These are phyloP conservation scores for Cystobasidiaceae sp. DNA, from an alignment of 1,284 basidiomycete species.

Conservation along the genomic window DNA sequence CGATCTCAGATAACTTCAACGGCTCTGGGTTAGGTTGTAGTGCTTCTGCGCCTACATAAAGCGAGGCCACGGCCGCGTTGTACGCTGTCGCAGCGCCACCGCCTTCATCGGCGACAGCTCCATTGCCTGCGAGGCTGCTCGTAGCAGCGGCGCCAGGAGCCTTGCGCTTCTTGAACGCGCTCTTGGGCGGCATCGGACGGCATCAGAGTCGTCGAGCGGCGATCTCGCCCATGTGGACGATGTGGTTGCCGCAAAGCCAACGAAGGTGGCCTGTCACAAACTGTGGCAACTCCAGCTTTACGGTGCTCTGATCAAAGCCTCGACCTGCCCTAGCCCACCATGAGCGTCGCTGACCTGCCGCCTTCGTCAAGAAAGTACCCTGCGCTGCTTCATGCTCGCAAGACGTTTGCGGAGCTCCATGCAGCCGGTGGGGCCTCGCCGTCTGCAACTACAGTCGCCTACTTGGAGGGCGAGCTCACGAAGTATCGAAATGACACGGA, in stretches of 20 bases:
- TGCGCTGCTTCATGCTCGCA: constrained; percentile 45
- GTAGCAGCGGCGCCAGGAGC: background rate
- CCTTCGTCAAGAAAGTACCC: constrained; percentile 32
- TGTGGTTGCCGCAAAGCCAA: background rate
- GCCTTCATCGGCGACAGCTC: background rate
- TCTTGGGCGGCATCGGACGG: constrained; percentile 16
- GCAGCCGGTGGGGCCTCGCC: constrained; percentile 38
- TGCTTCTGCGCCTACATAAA: too few species aligned
- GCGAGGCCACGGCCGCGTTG: too few species aligned
- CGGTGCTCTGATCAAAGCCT: too few species aligned
- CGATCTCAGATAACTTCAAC: background rate
- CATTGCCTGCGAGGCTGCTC: background rate
- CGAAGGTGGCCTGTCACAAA: too few species aligned
- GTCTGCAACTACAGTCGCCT: constrained; percentile 10
- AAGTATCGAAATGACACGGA: constrained; percentile 79
- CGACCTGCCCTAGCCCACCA: background rate
- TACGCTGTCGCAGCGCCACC: background rate
- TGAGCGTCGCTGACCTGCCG: background rate
- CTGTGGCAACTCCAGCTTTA: too few species aligned
- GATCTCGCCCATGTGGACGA: background rate
- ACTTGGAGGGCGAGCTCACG: constrained; percentile 51
- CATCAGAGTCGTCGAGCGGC: too few species aligned
- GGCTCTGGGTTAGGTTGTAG: too few species aligned
- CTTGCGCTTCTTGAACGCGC: constrained; percentile 14
- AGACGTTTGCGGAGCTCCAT: constrained; percentile 43